phyloP scores from a whole-genome alignment of 169 alveolate species.

The Cryptosporidium canis region DNA sequence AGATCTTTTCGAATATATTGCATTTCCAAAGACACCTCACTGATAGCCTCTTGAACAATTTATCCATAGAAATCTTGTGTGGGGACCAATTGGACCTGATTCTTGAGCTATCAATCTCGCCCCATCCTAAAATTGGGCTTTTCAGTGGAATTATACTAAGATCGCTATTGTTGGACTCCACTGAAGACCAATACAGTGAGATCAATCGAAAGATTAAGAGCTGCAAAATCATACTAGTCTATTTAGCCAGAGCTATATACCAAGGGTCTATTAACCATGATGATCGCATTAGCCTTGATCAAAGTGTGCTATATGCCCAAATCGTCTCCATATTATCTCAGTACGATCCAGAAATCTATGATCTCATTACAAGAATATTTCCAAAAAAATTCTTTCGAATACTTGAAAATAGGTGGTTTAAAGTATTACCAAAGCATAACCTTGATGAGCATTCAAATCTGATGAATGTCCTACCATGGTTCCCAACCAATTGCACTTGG shows the following conservation, averaged over 20 bases:
- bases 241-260: background rate
- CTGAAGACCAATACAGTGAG: background rate
- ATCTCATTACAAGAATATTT: slow-evolving; percentile 11
- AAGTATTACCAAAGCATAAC: no score
- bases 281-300: background rate
- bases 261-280: background rate
- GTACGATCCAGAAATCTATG: slow-evolving; percentile 38
- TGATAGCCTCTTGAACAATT: background rate
- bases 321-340: slow-evolving; percentile 56
- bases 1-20: slow-evolving; percentile 26
- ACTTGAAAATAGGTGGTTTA: slow-evolving; percentile 35
- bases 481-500: slow-evolving; percentile 61
- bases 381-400: slow-evolving; percentile 37
- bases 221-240: slow-evolving; percentile 2
- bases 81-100: slow-evolving; percentile 4
- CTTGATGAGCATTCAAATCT: background rate
- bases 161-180: slow-evolving; percentile 44
- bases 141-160: slow-evolving; percentile 18
- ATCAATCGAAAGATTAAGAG: background rate
- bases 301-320: slow-evolving; percentile 53
- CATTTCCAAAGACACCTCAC: slow-evolving; percentile 35
- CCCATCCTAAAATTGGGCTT: slow-evolving; percentile 3
- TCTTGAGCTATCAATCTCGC: background rate
- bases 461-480: slow-evolving; percentile 38
- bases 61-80: background rate